Conservation (phyloP, 306 rosid genomes). For the Inga oerstediana region DNA sequence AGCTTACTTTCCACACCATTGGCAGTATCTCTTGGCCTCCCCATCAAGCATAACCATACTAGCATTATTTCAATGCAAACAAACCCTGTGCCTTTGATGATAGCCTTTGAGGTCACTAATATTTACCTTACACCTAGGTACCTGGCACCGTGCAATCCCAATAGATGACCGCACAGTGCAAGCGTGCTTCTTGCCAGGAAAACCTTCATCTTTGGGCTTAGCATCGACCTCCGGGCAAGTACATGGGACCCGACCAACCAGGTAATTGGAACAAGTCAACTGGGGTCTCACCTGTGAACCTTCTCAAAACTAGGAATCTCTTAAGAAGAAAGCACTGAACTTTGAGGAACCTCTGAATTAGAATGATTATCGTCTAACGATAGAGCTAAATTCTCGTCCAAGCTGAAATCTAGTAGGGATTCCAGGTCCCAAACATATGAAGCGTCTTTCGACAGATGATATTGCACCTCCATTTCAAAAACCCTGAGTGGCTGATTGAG, state of each 20-base stretch:
- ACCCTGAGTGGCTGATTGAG: not conserved
- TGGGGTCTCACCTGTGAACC: constrained; percentile 90
- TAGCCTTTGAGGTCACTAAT: constrained; percentile 87
- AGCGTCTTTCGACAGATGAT: constrained; percentile 29
- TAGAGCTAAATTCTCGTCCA: constrained; percentile 40
- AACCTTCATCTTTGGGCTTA: constrained; percentile 59
- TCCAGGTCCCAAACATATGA: constrained; percentile 61
- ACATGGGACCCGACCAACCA: constrained; percentile 89
- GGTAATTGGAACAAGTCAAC: constrained; percentile 72
- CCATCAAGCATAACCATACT: constrained; percentile 60
- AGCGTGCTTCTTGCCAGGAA: constrained; percentile 67
- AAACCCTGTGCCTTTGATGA: constrained; percentile 85
- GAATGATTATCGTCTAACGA: not conserved
- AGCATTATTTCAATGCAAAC: constrained; percentile 82
- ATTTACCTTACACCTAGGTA: constrained; percentile 78
- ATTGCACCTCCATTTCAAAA: constrained; percentile 46
- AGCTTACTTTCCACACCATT: constrained; percentile 96
- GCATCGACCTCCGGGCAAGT: constrained; percentile 95
- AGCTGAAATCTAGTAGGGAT: constrained; percentile 58
- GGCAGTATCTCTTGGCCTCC: constrained; percentile 80
- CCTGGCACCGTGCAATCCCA: constrained; percentile 68
- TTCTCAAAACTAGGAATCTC: constrained; percentile 23
- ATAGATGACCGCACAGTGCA: constrained; percentile 50
- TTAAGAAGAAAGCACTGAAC: not conserved
- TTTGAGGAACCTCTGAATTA: not conserved